Percentiles rank a stretch among this genome's conserved stretches.
phyloP scores from a whole-genome alignment of 495 filamentous ascomycete species.

The Xylaria acuta region DNA sequence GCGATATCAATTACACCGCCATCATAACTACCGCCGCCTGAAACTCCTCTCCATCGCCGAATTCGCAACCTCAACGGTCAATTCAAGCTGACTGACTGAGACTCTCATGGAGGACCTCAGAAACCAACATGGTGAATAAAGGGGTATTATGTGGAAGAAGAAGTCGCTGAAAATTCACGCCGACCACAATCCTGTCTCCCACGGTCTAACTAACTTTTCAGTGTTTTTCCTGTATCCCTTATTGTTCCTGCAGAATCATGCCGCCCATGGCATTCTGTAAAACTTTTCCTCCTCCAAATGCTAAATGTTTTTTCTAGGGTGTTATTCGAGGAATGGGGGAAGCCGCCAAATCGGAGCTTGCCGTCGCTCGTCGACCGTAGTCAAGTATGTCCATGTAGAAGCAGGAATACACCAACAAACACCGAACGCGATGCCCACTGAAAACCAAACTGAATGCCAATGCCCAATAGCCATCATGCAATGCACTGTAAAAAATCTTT shows the following conservation, averaged over 20 bases:
- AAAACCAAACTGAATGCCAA: constrained; percentile 31
- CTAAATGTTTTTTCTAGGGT: constrained; percentile 5
- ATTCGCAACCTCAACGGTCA: constrained; percentile 5
- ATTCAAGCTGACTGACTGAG: constrained; percentile 19
- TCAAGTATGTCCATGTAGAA: constrained; percentile 38
- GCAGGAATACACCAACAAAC: constrained; percentile 39
- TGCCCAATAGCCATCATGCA: constrained; percentile 29
- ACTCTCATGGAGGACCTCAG: constrained; percentile 8
- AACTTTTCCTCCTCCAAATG: constrained; percentile 23
- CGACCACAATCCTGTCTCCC: constrained; percentile 33
- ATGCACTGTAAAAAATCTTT: constrained; percentile 33
- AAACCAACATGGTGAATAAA: constrained; percentile 21
- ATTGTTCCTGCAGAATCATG: constrained; percentile 20
- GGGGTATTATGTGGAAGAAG: constrained; percentile 40
- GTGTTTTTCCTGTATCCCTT: constrained; percentile 25
- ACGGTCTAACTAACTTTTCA: constrained; percentile 32
- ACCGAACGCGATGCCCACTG: constrained; percentile 43
- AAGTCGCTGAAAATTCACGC: constrained; percentile 26
- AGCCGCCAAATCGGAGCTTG: constrained; percentile 3
- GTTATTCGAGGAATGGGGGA: constrained; percentile 1
- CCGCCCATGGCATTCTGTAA: constrained; percentile 17
- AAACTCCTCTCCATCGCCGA: not conserved
- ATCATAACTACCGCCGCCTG: not conserved
- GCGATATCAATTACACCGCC: not conserved
- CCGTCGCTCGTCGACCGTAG: constrained; percentile 18